Percentiles rank a stretch among this genome's conserved stretches.
Evolutionary conservation across 257 asterid genomes (phyloP).

Genomic region (Marsdenia floribunda): DNA sequence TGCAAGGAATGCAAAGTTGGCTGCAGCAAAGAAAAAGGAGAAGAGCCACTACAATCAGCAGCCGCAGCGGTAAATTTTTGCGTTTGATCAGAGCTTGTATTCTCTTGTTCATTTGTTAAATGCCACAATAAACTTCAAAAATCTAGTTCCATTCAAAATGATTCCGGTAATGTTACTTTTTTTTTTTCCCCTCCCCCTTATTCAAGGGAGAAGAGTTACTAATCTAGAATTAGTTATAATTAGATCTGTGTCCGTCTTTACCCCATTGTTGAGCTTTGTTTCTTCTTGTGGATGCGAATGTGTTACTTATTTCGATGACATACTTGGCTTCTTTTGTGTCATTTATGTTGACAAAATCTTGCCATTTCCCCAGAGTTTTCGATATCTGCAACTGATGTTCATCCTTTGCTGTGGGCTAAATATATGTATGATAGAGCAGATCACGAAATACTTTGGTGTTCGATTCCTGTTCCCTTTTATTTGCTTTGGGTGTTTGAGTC

Average conservation of each 20-base stretch:
- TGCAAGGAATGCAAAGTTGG: conserved; percentile 79
- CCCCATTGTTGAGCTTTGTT: neutral
- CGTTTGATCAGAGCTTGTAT: conserved; percentile 13
- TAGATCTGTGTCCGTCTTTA: neutral
- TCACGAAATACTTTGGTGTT: neutral
- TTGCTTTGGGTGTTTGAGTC: neutral
- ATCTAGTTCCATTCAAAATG: conserved; percentile 11
- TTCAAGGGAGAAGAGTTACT: conserved; percentile 3
- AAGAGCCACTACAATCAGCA: conserved; percentile 94
- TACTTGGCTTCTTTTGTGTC: neutral
- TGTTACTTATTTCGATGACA: too few relatives aligned
- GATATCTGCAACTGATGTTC: neutral
- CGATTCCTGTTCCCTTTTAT: neutral
- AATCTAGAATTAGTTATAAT: conserved; percentile 7
- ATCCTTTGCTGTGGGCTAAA: neutral
- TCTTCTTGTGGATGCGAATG: neutral
- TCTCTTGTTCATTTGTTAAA: conserved; percentile 17
- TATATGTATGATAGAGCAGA: neutral
- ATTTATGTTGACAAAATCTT: neutral
- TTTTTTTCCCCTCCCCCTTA: neutral
- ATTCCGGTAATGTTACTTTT: conserved; percentile 14
- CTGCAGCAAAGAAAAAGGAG: conserved; percentile 96
- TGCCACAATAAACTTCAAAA: conserved; percentile 18
- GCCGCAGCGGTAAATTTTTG: conserved; percentile 54
- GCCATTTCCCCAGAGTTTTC: neutral